Conservation (phyloP, 1,284 basidiomycete genomes). For the Puccinia triticina region DNA sequence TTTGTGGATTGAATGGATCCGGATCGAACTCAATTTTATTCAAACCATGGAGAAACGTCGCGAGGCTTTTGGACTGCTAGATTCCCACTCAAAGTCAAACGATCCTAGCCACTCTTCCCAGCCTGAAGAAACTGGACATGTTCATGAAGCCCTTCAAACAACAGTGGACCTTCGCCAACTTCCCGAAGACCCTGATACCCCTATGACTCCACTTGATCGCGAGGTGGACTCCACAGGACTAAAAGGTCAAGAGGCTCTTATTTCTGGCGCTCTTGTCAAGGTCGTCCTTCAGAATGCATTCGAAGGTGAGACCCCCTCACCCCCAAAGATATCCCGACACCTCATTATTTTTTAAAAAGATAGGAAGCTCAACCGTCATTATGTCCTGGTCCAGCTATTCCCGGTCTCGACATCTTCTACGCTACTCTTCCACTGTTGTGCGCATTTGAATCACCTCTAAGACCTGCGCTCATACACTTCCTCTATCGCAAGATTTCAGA, state of each 20-base stretch:
- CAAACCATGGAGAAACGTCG: slow-evolving; percentile 55
- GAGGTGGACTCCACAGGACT: slow-evolving; percentile 44
- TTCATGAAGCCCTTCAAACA: slow-evolving; percentile 51
- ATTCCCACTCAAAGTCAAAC: slow-evolving; percentile 49
- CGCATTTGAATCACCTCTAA: slow-evolving; percentile 35
- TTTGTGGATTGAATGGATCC: slow-evolving; percentile 58
- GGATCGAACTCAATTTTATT: slow-evolving; percentile 57
- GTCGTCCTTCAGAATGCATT: slow-evolving; percentile 56
- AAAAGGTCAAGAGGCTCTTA: slow-evolving; percentile 56
- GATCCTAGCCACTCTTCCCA: slow-evolving; percentile 23
- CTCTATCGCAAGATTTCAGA: slow-evolving; percentile 28
- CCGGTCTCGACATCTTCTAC: slow-evolving; percentile 15
- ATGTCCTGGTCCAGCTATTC: slow-evolving; percentile 25
- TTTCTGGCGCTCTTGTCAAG: slow-evolving; percentile 56
- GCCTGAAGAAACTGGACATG: slow-evolving; percentile 39
- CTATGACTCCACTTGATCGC: slow-evolving; percentile 30
- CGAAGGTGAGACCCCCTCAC: slow-evolving; percentile 51
- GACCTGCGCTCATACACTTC: slow-evolving; percentile 37
- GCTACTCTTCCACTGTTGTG: slow-evolving; percentile 31
- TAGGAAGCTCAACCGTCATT: background rate
- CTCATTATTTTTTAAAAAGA: background rate
- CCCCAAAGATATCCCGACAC: background rate
- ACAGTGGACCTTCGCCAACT: slow-evolving; percentile 50
- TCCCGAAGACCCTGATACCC: slow-evolving; percentile 2
- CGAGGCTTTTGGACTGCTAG: slow-evolving; percentile 54